Conservation (phyloP, 495 filamentous ascomycete genomes). For the Mycothermus thermophilus region DNA sequence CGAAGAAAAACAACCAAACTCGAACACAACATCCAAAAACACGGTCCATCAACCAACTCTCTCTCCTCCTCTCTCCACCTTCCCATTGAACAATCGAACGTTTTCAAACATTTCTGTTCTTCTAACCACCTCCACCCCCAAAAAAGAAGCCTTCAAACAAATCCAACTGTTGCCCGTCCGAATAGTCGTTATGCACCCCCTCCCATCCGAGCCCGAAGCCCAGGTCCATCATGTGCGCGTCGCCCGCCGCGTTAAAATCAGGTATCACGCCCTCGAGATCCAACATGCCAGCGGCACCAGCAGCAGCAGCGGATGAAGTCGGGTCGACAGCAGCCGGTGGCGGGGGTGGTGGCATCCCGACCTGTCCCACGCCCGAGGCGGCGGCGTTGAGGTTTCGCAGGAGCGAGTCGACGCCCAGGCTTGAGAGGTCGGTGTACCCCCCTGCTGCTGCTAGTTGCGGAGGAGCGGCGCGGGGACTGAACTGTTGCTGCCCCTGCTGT, state of each 20-base stretch:
- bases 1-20: not conserved
- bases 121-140: too few relatives aligned
- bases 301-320: not conserved
- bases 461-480: conserved; percentile 5
- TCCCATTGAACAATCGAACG: too few relatives aligned
- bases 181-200: conserved; percentile 66
- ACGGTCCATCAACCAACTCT: not conserved
- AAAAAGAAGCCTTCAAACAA: conserved; percentile 90
- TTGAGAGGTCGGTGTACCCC: not conserved
- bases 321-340: not conserved
- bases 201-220: conserved; percentile 61
- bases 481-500: conserved; percentile 7
- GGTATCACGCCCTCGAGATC: conserved; percentile 12
- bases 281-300: not conserved
- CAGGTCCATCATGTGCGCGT: conserved; percentile 46
- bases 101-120: too few relatives aligned
- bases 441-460: too few relatives aligned
- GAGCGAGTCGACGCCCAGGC: conserved; percentile 25
- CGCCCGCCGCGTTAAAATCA: conserved; percentile 14
- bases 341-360: not conserved
- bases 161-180: conserved; percentile 65
- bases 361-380: too few relatives aligned
- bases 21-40: not conserved
- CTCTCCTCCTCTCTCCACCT: conserved; percentile 4
- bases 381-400: conserved; percentile 19